Base-by-base conservation (phyloP, 2,329 filamentous ascomycete genomes). In the Akanthomyces dipterigenus region DNA sequence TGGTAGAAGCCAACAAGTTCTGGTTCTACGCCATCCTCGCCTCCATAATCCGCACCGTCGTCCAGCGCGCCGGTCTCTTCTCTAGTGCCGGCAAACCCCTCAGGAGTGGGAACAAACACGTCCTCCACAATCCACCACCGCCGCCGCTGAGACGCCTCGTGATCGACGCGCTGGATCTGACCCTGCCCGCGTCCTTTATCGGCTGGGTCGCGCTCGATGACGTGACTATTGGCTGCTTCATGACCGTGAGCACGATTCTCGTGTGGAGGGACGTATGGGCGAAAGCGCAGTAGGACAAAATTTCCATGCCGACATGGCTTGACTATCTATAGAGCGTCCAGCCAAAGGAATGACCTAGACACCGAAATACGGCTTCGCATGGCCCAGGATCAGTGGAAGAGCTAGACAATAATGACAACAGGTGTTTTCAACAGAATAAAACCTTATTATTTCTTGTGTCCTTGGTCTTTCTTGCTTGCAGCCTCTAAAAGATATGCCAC, bases 11-110 rank as follows among this genome's bases (percentile, higher is more conserved):
- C 49, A 63, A 63, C 50, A 63, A 63, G 36, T 60, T 63, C 24
- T 63, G 61, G 61, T 60, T 63, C 50, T 63, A 63, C 55, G 55
- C 61, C 40, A 63, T 63, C 20, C 31, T 31, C 45, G 61, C 61
- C 31, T 63, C 61, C 42, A 63, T 63, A 16, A 6, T 55, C 6
- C 49, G 55, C 48, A 59, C 61, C 40, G 5, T 43, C 14, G 9
- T 24, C 22, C 51, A 36, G 48, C 45, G 46, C 20, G 16, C 8
- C 22, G 18, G 16, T 7, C n/a, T 51, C 26, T 24, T 45, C 8
- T 16, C 24, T 22, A 20, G 59, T 16, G 2, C 12, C 18, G 20
- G 14, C 24, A 12, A 8, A 9, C 9, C 26, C 18, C 8, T n/a
- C 18, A 46, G 11, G 31, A 45, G 28, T 5, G 26, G 42, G 6